Percentiles rank a stretch among this genome's conserved stretches.
phyloP scores from a whole-genome alignment of 2,329 filamentous ascomycete species.

The Nigrograna mackinnonii region DNA sequence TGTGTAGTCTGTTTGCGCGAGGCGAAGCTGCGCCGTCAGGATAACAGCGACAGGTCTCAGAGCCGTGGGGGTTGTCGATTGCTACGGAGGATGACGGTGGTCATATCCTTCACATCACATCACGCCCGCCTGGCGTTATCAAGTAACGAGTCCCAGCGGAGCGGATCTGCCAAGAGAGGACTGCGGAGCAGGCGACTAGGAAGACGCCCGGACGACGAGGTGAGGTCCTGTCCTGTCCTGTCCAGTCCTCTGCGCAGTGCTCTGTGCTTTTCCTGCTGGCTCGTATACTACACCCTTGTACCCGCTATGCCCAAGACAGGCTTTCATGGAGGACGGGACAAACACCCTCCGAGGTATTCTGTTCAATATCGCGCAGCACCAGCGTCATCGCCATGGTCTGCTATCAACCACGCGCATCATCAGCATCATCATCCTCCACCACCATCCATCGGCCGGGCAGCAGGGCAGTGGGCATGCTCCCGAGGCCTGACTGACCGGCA shows the following conservation, averaged over 20 bases:
- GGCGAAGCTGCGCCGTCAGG: constrained; percentile 4
- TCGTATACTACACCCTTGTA: too few relatives aligned
- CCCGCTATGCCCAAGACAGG: too few relatives aligned
- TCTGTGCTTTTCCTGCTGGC: too few relatives aligned
- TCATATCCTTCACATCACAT: constrained; percentile 39
- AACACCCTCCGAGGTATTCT: too few relatives aligned
- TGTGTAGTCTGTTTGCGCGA: not conserved
- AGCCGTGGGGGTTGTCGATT: constrained; percentile 17
- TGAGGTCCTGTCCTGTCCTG: not conserved
- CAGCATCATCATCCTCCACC: not conserved
- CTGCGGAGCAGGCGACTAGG: constrained; percentile 26
- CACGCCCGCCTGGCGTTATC: constrained; percentile 36
- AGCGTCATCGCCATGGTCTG: constrained; percentile 3
- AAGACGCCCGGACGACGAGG: constrained; percentile 17
- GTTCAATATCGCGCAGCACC: constrained; percentile 14
- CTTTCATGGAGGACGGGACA: too few relatives aligned
- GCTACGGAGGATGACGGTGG: constrained; percentile 15
- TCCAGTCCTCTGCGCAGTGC: too few relatives aligned
- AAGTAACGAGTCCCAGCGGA: constrained; percentile 23
- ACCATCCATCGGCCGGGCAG: too few relatives aligned
- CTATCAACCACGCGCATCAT: not conserved
- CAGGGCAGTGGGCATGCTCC: too few relatives aligned
- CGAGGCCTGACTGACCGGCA: too few relatives aligned
- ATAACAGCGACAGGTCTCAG: constrained; percentile 5
- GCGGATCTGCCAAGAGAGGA: constrained; percentile 31